These are phyloP conservation scores for Gossypium ekmanianum DNA, from an alignment of 345 rosid species.

Conservation along the genomic window DNA sequence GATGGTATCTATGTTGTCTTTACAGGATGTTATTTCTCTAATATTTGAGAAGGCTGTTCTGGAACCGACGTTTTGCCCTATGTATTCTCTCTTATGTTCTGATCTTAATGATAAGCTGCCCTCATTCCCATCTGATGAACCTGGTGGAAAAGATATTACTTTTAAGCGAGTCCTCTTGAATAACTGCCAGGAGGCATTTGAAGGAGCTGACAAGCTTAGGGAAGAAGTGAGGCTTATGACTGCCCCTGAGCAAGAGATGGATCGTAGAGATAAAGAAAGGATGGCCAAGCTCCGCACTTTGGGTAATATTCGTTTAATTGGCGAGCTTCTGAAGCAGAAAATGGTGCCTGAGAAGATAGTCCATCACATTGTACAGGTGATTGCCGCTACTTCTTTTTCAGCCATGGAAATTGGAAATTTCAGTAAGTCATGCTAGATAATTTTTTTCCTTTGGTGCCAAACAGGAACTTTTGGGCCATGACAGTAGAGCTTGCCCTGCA, in stretches of 20 bases:
- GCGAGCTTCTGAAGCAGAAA: conserved; percentile 90
- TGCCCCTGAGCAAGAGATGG: conserved; percentile 70
- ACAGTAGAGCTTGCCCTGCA: conserved; percentile 55
- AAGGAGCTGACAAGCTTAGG: conserved; percentile 70
- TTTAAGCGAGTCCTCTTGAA: conserved; percentile 4
- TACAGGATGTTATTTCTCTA: conserved; percentile 82
- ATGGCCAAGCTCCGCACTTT: conserved; percentile 73
- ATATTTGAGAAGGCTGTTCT: conserved; percentile 91
- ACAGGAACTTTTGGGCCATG: conserved; percentile 84
- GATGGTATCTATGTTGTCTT: background rate
- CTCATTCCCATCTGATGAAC: conserved; percentile 79
- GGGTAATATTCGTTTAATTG: conserved; percentile 88
- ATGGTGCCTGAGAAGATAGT: conserved; percentile 93
- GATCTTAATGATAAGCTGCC: conserved; percentile 80
- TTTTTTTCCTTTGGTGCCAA: conserved; percentile 1
- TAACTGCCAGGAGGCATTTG: conserved; percentile 5
- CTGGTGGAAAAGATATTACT: conserved; percentile 38
- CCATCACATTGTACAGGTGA: conserved; percentile 87
- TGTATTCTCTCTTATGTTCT: conserved; percentile 83
- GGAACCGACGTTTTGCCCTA: conserved; percentile 90
- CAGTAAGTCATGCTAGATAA: background rate
- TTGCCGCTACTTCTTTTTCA: background rate
- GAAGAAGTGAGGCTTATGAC: conserved; percentile 73
- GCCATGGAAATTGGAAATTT: background rate
- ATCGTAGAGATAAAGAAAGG: conserved; percentile 83